Base-by-base conservation (phyloP, 495 filamentous ascomycete species). In the Aspergillus hancockii region DNA sequence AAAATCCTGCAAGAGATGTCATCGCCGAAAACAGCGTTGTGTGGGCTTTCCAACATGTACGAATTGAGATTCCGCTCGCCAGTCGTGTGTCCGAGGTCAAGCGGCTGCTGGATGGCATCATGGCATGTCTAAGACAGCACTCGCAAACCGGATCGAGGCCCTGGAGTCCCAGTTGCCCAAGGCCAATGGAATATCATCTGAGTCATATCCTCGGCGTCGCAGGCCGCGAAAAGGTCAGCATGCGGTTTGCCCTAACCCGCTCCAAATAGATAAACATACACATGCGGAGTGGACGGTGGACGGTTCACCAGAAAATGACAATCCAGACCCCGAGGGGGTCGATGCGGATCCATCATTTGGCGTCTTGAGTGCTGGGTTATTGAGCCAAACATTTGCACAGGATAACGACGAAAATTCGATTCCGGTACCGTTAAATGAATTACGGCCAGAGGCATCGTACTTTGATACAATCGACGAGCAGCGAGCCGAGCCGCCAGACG, bases 401-500 rank as follows among this genome's bases (percentile, higher is more conserved):
- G 5, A 4, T 1, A 10, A 7, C 4, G 46, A 3, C 21, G 14
- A 34, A 13, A 53, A 19, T 19, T 0, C 13, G 10, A 4, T 2
- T 1, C 22, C 47, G 25, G 47, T 10, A 16, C 21, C 19, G 69
- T 66, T 19, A 70, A 73, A 57, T 65, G 66, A 7, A 61, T 77
- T 47, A 65, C 71, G 9, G 61, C 70, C 12, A 68, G 67, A 6
- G 58, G 62, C 36, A 65, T 62, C 40, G 60, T 63, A 22, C 64
- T 66, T 10, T 60, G 47, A 12, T 59, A 60, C 19, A 25, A 60
- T 8, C 31, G 60, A 52, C 67, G 47, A 54, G 41, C 34, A 57
- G 8, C 21, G 61, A 49, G 71, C 67, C 8, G 58, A 64, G 1
- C 70, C 70, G 4, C 76, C 76, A 43, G 66, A 70, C 43, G 71